These are phyloP conservation scores for Acacia melanoxylon DNA, from an alignment of 306 rosid species.

Conservation along the genomic window DNA sequence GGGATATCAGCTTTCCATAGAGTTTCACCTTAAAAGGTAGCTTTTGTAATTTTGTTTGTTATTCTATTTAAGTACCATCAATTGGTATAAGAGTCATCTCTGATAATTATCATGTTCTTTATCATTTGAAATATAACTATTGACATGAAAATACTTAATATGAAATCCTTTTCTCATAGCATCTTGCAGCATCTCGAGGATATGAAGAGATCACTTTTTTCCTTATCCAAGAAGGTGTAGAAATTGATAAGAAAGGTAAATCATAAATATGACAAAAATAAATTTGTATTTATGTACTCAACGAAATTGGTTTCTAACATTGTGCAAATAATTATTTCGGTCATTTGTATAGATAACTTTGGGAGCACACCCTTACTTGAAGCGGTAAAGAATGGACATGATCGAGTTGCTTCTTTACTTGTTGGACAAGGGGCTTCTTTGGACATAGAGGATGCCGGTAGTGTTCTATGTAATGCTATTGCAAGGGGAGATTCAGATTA, in stretches of 20 bases:
- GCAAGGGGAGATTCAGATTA: slow-evolving; percentile 83
- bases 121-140: slow-evolving; percentile 6
- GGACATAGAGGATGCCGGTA: slow-evolving; percentile 66
- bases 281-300: not conserved
- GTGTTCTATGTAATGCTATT: slow-evolving; percentile 73
- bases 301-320: slow-evolving; percentile 1
- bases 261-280: not conserved
- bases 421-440: slow-evolving; percentile 74
- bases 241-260: slow-evolving; percentile 62
- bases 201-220: slow-evolving; percentile 69
- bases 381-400: slow-evolving; percentile 84
- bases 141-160: slow-evolving; percentile 16
- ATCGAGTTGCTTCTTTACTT: slow-evolving; percentile 71
- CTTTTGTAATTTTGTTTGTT: no score
- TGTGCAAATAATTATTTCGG: not conserved
- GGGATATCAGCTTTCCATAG: no score
- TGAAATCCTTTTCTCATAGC: slow-evolving; percentile 49
- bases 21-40: no score
- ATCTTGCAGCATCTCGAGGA: slow-evolving; percentile 91
- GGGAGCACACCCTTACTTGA: slow-evolving; percentile 90
- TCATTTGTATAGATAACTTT: slow-evolving; percentile 60
- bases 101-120: no score
- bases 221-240: slow-evolving; percentile 72
- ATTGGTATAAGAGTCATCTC: no score
- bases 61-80: no score